Base-by-base conservation (phyloP, 768 basidiomycete species). In the Calocybe gangraenosa region DNA sequence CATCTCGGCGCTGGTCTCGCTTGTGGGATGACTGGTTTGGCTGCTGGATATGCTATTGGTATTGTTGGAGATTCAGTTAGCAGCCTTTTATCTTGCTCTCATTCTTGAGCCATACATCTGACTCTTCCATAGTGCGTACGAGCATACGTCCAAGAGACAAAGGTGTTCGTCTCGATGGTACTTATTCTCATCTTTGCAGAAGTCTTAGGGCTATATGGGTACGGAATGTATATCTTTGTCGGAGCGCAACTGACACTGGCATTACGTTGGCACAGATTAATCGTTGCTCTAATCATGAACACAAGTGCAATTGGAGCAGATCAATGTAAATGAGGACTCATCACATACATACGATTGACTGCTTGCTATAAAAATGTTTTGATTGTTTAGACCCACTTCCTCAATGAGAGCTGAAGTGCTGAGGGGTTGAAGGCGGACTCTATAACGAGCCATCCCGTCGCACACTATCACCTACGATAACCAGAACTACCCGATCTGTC, bases 31-130 rank as follows among this genome's bases (percentile, higher is more conserved):
- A 95, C 94, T 15, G 94, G 94, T 3, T 62, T 98, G 40, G 86
- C 93, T 15, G 94, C 94, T 1, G 94, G 94, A 0, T 93, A 92
- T 59, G 94, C 94, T 10, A 95, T 98, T 62, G 94, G 94, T 13
- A 76, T 83, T 46, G 90, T 96, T 25, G 94, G 94, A 21, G 94
- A 98, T 65, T 81, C 93, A 22, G 93, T 96, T 59, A 52, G 90
- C 74, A 11, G 25, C 11, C 25, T 28, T 11, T 28, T 28, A 28
- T 5, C 25, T 5, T 6, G 5, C 5, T 11, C 11, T 28, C 11
- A 11, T 11, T 6, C 25, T 11, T 5, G 6, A 28, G 11, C 6
- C 25, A 28, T 11, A 28, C 25, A 11, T 28, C 25, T 28, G 25
- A 5, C 34, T 21, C 20, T 6, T 13, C 25, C 13, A 9, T 37